Conservation (phyloP, 1,139 yeast genomes). For the Neolecta irregularis region DNA sequence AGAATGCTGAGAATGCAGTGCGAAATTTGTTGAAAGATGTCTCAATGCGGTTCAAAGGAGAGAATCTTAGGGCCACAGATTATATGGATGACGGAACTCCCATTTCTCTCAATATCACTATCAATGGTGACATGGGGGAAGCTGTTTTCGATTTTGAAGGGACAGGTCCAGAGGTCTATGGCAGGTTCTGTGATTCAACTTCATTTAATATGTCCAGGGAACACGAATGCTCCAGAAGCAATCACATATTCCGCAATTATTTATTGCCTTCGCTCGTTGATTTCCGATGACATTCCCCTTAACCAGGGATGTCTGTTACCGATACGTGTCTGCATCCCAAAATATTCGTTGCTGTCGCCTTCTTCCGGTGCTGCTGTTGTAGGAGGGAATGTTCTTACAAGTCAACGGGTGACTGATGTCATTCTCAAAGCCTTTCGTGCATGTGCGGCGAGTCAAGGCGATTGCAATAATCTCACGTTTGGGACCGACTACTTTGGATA, state of each 20-base stretch:
- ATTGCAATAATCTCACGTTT: slow-evolving; percentile 53
- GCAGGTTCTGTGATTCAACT: slow-evolving; percentile 44
- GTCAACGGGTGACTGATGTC: slow-evolving; percentile 71
- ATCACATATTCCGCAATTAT: slow-evolving; percentile 68
- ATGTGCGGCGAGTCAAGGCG: slow-evolving; percentile 63
- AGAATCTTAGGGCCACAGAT: slow-evolving; percentile 34
- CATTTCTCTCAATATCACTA: slow-evolving; percentile 32
- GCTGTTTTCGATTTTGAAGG: slow-evolving; percentile 45
- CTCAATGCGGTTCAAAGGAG: slow-evolving; percentile 22
- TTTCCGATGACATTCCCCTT: slow-evolving; percentile 63
- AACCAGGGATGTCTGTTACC: slow-evolving; percentile 76
- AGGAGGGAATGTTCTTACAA: slow-evolving; percentile 80
- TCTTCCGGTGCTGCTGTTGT: slow-evolving; percentile 69
- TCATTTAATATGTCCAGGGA: too few relatives aligned
- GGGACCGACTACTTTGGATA: slow-evolving; percentile 51
- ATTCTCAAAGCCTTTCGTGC: slow-evolving; percentile 60
- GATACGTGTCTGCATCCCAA: slow-evolving; percentile 47
- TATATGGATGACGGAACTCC: slow-evolving; percentile 49
- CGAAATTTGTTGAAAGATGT: slow-evolving; percentile 30
- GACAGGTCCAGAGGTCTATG: slow-evolving; percentile 45
- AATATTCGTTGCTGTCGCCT: slow-evolving; percentile 55
- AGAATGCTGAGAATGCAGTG: slow-evolving; percentile 44
- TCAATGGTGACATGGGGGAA: slow-evolving; percentile 32
- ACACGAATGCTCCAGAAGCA: slow-evolving; percentile 50
- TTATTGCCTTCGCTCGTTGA: slow-evolving; percentile 60